A percentile compares a stretch with the other conserved stretches of the same genome.
phyloP scores from a whole-genome alignment of 169 alveolate species.

The Plasmodium cynomolgi region DNA sequence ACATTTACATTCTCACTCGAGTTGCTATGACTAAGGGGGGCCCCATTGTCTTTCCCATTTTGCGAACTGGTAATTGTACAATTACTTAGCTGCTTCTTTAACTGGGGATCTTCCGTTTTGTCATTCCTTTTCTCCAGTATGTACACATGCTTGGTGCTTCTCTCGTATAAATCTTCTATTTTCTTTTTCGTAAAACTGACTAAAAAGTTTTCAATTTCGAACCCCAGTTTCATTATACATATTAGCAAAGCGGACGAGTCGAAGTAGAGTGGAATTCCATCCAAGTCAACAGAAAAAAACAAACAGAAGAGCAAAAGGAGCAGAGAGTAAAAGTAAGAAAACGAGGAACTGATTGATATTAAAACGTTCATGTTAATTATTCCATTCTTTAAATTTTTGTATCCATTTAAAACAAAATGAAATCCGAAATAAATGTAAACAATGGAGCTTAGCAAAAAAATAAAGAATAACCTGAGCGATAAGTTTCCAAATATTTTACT shows the following conservation, averaged over 20 bases:
- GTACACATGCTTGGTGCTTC: constrained; percentile 54
- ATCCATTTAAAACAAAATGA: constrained; percentile 47
- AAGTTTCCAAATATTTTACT: neutral
- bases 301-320: constrained; percentile 46
- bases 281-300: constrained; percentile 33
- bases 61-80: neutral
- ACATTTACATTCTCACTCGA: neutral
- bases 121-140: constrained; percentile 31
- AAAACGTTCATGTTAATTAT: constrained; percentile 70
- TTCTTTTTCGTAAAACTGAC: constrained; percentile 60
- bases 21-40: neutral
- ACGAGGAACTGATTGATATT: constrained; percentile 62
- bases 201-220: constrained; percentile 53
- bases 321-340: constrained; percentile 61
- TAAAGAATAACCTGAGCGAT: constrained; percentile 48
- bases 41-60: neutral
- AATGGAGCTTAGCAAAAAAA: constrained; percentile 50
- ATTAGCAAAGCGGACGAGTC: constrained; percentile 67
- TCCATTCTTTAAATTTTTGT: constrained; percentile 58
- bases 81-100: neutral
- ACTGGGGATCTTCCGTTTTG: neutral
- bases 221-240: constrained; percentile 62
- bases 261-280: constrained; percentile 54
- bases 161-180: constrained; percentile 60
- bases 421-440: constrained; percentile 58